Percentiles rank a stretch among this genome's conserved stretches.
Conservation (phyloP, 1,139 yeast species). For the Arxiozyma telluris region DNA sequence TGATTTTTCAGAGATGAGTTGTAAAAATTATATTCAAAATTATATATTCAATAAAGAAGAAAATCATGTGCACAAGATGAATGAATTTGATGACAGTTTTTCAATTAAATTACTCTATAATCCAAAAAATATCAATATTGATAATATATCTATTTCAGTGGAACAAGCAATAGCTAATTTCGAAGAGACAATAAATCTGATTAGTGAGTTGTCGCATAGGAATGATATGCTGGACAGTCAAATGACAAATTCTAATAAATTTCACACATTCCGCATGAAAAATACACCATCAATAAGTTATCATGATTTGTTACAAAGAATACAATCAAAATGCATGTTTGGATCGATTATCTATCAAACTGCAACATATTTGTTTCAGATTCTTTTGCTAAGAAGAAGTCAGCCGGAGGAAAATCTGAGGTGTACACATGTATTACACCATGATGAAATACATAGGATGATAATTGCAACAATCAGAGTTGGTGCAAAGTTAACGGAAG, state of each 20-base stretch:
- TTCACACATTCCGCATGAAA: conserved; percentile 21
- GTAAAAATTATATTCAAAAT: conserved; percentile 1
- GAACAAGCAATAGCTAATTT: conserved; percentile 18
- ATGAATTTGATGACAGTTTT: neutral
- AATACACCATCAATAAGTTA: conserved; percentile 25
- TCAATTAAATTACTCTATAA: conserved; percentile 2
- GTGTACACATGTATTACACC: conserved; percentile 29
- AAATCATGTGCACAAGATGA: neutral
- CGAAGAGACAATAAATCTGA: conserved; percentile 12
- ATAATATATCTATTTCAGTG: conserved; percentile 5
- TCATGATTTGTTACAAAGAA: conserved; percentile 21
- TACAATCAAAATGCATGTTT: conserved; percentile 28
- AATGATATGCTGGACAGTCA: neutral
- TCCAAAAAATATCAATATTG: conserved; percentile 2
- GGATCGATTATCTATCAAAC: conserved; percentile 26
- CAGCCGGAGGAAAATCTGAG: conserved; percentile 31
- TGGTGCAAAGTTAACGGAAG: conserved; percentile 45
- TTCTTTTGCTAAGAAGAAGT: conserved; percentile 35
- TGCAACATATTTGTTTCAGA: conserved; percentile 25
- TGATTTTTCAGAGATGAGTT: conserved; percentile 3
- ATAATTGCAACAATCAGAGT: conserved; percentile 42
- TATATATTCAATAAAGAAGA: conserved; percentile 1
- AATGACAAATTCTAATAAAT: conserved; percentile 4
- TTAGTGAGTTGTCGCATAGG: conserved; percentile 11
- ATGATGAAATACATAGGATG: conserved; percentile 40